Base-by-base conservation (phyloP, 805 yeast species). In the Yarrowia yakushimensis region DNA sequence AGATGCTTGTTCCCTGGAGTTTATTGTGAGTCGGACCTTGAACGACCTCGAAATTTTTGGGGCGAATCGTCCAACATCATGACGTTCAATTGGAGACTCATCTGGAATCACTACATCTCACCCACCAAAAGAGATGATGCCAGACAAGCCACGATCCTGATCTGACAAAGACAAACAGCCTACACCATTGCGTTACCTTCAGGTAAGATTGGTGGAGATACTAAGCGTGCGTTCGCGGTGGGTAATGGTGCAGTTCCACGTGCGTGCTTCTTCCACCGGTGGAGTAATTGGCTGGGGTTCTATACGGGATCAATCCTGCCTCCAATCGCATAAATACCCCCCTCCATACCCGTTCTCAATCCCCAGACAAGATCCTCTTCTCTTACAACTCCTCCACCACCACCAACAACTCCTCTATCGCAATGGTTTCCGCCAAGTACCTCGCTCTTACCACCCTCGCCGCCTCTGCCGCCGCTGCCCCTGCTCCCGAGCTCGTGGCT, bases 401-500 rank as follows among this genome's bases (percentile, higher is more conserved):
- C 55, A 2, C 55, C 13, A 30, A 11, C 13, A 36, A 7, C 20
- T 5, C 20, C 20, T 18, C 37, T 17, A 8, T 30, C 22, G 36
- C 45, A 34, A 52, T 52, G 60, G 60, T 52, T 8, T 52, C 60
- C 33, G 45, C 45, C 43, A 52, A 48, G 55, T 48, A 52, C 42
- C 23, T 52, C 42, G 23, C 45, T 23, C 34, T 34, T 12, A 18
- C 60, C 37, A 15, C 45, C 17, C 25, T 37, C n/a, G 60, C 60
- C 23, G 60, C 34, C 34, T 13, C 45, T 17, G 45, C 45, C 22
- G 36, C 36, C 5, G 33, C 52, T 20, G 52, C 52, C 5, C 55
- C 39, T 22, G 60, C 60, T 6, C 60, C 60, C 45, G 60, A 34
- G 33, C 4, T 52, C 12, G 9, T 30, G 2, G 60, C 42, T 4